Conservation (phyloP, 2,329 filamentous ascomycete species). For the Neonectria magnoliae region DNA sequence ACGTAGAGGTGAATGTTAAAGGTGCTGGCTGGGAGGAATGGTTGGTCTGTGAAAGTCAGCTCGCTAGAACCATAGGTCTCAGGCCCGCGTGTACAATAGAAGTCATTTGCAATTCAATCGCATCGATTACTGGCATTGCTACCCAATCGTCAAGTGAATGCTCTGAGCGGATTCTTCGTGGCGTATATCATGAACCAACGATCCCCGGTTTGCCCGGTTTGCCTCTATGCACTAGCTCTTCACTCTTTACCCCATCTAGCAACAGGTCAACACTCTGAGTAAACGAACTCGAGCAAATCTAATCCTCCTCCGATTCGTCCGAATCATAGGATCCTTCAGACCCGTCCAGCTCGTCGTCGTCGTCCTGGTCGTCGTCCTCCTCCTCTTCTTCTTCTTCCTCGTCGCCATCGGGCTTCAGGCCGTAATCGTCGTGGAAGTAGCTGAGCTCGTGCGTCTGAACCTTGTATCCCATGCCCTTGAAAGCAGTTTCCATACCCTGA, state of each 20-base stretch:
- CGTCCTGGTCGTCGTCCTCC: too few relatives aligned
- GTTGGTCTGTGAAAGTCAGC: constrained; percentile 12
- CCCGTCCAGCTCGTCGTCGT: constrained; percentile 45
- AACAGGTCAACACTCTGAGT: constrained; percentile 2
- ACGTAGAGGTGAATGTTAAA: constrained; percentile 1
- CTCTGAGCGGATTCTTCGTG: not conserved
- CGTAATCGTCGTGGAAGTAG: constrained; percentile 91
- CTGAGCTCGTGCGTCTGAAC: constrained; percentile 78
- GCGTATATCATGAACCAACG: not conserved
- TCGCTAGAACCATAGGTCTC: constrained; percentile 30
- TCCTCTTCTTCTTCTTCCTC: constrained; percentile 62
- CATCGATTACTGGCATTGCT: constrained; percentile 35
- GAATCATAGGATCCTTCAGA: constrained; percentile 46
- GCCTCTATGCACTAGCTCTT: constrained; percentile 13
- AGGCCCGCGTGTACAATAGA: constrained; percentile 36
- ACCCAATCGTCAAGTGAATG: constrained; percentile 25
- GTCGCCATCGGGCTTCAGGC: constrained; percentile 74
- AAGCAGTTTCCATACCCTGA: constrained; percentile 79
- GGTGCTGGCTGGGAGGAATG: not conserved
- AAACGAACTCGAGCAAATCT: constrained; percentile 18
- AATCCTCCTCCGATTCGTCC: constrained; percentile 41
- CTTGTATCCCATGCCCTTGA: constrained; percentile 81
- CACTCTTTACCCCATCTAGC: constrained; percentile 8
- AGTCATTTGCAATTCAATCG: constrained; percentile 24
- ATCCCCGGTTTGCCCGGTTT: constrained; percentile 1